These are phyloP conservation scores for Hippophae rhamnoides DNA, from an alignment of 306 rosid species.

Conservation along the genomic window DNA sequence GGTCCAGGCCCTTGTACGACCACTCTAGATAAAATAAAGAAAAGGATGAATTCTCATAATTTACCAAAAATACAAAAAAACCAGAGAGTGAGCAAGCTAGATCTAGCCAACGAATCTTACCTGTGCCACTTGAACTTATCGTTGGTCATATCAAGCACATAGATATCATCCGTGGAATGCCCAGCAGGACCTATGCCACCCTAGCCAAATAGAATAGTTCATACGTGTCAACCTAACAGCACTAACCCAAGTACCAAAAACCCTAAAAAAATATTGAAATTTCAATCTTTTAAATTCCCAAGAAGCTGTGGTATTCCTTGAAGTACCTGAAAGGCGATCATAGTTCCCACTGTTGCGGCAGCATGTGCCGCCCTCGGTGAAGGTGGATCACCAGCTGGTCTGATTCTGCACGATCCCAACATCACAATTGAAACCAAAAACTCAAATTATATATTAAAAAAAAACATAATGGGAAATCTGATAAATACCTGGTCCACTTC, in stretches of 20 bases:
- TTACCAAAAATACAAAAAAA: constrained; percentile 16
- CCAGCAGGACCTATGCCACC: constrained; percentile 99
- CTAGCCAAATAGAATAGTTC: constrained; percentile 40
- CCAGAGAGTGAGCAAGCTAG: constrained; percentile 10
- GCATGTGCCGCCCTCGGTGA: constrained; percentile 99
- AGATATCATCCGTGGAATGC: constrained; percentile 90
- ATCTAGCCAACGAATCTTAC: constrained; percentile 33
- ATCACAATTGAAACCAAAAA: constrained; percentile 22
- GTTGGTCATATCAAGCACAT: constrained; percentile 78
- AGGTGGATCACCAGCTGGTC: constrained; percentile 96
- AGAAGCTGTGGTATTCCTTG: background rate
- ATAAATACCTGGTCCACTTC: constrained; percentile 76
- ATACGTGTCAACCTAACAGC: constrained; percentile 13
- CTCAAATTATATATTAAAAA: background rate
- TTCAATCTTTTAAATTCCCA: background rate
- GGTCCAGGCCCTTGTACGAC: constrained; percentile 98
- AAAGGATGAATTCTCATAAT: constrained; percentile 2
- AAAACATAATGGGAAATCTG: background rate
- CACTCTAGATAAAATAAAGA: constrained; percentile 42
- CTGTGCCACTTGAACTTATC: constrained; percentile 98
- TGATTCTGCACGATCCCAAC: constrained; percentile 42
- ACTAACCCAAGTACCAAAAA: constrained; percentile 4
- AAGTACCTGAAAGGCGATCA: constrained; percentile 97
- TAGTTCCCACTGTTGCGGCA: constrained; percentile 89
- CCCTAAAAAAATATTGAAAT: background rate